Percentiles rank a stretch among this genome's conserved stretches.
phyloP scores from a whole-genome alignment of 2,329 filamentous ascomycete genomes.

The Penicillium sumatraense region DNA sequence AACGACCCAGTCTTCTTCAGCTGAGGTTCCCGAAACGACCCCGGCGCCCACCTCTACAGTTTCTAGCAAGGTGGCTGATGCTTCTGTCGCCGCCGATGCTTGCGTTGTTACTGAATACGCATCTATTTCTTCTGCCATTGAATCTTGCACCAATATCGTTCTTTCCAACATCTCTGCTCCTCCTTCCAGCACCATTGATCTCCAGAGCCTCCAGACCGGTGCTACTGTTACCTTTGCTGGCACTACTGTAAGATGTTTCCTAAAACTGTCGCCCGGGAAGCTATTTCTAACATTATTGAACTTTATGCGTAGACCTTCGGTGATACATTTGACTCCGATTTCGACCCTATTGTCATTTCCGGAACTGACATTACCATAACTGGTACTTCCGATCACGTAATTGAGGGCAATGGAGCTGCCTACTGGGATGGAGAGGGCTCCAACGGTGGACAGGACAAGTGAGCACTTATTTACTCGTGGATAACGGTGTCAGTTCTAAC shows the following conservation, averaged over 20 bases:
- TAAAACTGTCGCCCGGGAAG: no score
- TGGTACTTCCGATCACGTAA: slow-evolving; percentile 38
- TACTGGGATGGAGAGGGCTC: slow-evolving; percentile 53
- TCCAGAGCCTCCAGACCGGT: slow-evolving; percentile 46
- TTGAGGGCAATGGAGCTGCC: slow-evolving; percentile 46
- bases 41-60: slow-evolving; percentile 1
- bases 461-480: neutral
- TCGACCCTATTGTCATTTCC: slow-evolving; percentile 43
- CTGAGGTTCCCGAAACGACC: slow-evolving; percentile 3
- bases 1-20: slow-evolving; percentile 3
- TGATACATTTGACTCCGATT: slow-evolving; percentile 43
- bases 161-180: slow-evolving; percentile 47
- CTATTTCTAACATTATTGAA: neutral
- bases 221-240: slow-evolving; percentile 50
- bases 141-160: slow-evolving; percentile 48
- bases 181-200: slow-evolving; percentile 44
- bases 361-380: slow-evolving; percentile 48
- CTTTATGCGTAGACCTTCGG: slow-evolving; percentile 34
- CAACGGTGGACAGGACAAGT: slow-evolving; percentile 48
- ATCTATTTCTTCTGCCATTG: slow-evolving; percentile 42
- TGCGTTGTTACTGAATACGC: slow-evolving; percentile 27
- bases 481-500: neutral
- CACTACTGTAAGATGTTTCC: slow-evolving; percentile 30
- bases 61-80: neutral
- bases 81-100: slow-evolving; percentile 3